Evolutionary conservation across 129 eudicot species (phyloP).

Genomic region (Helichrysum umbraculigerum): DNA sequence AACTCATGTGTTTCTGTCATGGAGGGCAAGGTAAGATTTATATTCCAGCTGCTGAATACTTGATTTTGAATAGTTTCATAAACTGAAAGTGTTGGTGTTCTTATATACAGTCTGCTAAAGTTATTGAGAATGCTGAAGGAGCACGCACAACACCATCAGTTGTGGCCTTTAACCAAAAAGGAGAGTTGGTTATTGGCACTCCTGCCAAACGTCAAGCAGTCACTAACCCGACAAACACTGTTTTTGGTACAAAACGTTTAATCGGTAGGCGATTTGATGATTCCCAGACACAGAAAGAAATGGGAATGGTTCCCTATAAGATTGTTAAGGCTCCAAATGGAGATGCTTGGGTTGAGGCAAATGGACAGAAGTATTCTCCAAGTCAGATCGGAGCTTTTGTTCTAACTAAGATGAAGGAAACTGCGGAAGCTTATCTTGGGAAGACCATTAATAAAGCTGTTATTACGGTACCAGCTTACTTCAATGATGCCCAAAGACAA

Average conservation of each 20-base stretch:
- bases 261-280: slow-evolving; percentile 94
- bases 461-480: slow-evolving; percentile 90
- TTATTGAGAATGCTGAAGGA: slow-evolving; percentile 92
- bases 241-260: slow-evolving; percentile 81
- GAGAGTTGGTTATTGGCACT: slow-evolving; percentile 85
- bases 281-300: slow-evolving; percentile 80
- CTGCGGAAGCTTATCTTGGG: slow-evolving; percentile 95
- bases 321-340: slow-evolving; percentile 87
- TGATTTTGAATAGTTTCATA: neutral
- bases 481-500: slow-evolving; percentile 95
- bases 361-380: slow-evolving; percentile 91
- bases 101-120: slow-evolving; percentile 64
- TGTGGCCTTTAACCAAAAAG: slow-evolving; percentile 85
- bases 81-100: neutral
- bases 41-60: neutral
- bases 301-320: slow-evolving; percentile 92
- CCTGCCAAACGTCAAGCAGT: slow-evolving; percentile 99
- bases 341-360: slow-evolving; percentile 98
- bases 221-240: slow-evolving; percentile 86
- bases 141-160: slow-evolving; percentile 95
- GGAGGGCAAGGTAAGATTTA: slow-evolving; percentile 83
- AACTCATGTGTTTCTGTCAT: slow-evolving; percentile 95
- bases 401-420: slow-evolving; percentile 92
- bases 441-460: slow-evolving; percentile 79
- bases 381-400: slow-evolving; percentile 95